phyloP scores from a whole-genome alignment of 257 asterid genomes.

The Nyctanthes arbortristis region DNA sequence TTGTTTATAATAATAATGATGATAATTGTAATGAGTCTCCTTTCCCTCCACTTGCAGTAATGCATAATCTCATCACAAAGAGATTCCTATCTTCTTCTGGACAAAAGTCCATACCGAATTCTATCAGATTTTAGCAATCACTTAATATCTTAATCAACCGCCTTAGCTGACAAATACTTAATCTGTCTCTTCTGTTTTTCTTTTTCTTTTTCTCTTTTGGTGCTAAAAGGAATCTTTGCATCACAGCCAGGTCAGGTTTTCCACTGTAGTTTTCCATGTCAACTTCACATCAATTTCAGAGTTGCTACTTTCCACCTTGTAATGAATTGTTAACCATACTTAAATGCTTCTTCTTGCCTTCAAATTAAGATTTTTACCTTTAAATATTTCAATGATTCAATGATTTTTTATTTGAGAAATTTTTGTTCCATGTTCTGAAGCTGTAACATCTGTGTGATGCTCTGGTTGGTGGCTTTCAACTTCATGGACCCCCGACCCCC shows the following conservation, averaged over 20 bases:
- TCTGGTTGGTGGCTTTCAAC: conserved; percentile 11
- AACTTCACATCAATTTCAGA: conserved; percentile 22
- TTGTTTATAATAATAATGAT: conserved; percentile 19
- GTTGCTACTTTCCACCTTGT: not conserved
- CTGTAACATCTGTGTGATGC: conserved; percentile 23
- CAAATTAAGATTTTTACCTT: not conserved
- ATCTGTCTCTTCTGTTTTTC: conserved; percentile 5
- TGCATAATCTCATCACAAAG: conserved; percentile 20
- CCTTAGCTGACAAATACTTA: conserved; percentile 21
- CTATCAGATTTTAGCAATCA: conserved; percentile 3
- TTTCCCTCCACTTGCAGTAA: conserved; percentile 22
- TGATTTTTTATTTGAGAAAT: not conserved
- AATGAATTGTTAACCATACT: not conserved
- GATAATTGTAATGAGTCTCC: conserved; percentile 22
- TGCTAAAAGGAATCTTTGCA: conserved; percentile 20
- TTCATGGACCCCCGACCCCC: conserved; percentile 15
- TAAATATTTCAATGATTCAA: not conserved
- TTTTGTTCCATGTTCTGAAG: conserved; percentile 17
- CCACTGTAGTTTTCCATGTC: not conserved
- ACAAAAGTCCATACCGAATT: conserved; percentile 35
- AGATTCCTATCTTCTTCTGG: conserved; percentile 25
- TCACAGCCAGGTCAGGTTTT: conserved; percentile 5
- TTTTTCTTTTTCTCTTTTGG: not conserved
- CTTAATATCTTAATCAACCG: conserved; percentile 5
- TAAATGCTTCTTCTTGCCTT: not conserved